A percentile compares a stretch with the other conserved stretches of the same genome.
phyloP scores from a whole-genome alignment of 805 yeast genomes.

The Candida mattraensis region DNA sequence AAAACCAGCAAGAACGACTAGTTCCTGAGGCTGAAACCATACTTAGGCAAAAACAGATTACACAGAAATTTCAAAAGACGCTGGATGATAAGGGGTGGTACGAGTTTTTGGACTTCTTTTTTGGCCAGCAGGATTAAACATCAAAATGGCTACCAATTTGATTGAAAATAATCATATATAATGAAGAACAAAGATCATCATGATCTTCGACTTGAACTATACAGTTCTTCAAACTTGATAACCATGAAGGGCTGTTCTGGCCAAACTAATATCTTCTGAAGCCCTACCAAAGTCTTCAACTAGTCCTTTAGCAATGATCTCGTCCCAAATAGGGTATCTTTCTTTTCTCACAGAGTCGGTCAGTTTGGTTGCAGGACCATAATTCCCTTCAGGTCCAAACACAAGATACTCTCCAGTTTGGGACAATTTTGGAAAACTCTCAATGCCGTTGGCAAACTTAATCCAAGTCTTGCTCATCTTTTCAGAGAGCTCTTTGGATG shows the following conservation, averaged over 20 bases:
- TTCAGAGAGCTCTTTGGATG: constrained; percentile 6
- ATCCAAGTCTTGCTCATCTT: constrained; percentile 11
- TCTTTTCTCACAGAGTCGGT: constrained; percentile 10
- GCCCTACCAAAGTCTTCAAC: constrained; percentile 15
- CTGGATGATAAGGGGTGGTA: constrained; percentile 31
- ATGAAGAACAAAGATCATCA: too few relatives aligned
- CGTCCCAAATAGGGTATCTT: constrained; percentile 13
- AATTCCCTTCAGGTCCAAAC: constrained; percentile 12
- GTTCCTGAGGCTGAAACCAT: too few relatives aligned
- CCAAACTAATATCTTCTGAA: constrained; percentile 7
- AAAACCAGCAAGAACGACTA: too few relatives aligned
- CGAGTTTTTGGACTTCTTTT: constrained; percentile 28
- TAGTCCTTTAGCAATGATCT: constrained; percentile 7
- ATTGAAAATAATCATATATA: too few relatives aligned
- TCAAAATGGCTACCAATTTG: too few relatives aligned
- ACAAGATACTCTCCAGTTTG: constrained; percentile 4
- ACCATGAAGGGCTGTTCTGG: constrained; percentile 4
- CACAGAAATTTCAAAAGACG: constrained; percentile 1
- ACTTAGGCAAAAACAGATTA: background rate
- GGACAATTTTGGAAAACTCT: constrained; percentile 1
- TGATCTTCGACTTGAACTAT: too few relatives aligned
- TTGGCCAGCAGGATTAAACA: too few relatives aligned
- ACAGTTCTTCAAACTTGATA: too few relatives aligned
- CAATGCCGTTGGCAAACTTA: constrained; percentile 10
- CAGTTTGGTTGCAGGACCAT: constrained; percentile 6